Percentiles rank a stretch among this genome's conserved stretches.
Conservation (phyloP, 805 yeast species). For the Saccharomycopsis sp. region DNA sequence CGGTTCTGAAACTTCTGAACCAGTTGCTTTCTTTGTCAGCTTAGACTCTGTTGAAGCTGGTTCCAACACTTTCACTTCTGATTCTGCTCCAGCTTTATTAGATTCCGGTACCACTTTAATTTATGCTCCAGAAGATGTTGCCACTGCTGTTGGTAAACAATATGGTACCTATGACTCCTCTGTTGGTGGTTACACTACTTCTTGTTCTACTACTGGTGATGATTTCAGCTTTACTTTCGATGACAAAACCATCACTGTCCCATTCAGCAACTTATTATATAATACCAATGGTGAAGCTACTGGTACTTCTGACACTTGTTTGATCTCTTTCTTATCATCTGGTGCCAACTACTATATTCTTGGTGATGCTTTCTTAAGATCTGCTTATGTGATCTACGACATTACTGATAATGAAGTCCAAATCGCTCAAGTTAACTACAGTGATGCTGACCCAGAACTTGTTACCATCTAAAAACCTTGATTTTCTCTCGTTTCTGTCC, state of each 20-base stretch:
- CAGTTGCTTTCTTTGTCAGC: conserved; percentile 16
- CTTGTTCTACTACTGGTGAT: conserved; percentile 10
- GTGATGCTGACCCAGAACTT: conserved; percentile 27
- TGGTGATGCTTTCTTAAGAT: conserved; percentile 48
- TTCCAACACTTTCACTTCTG: conserved; percentile 18
- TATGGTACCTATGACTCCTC: conserved; percentile 26
- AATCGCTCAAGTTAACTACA: conserved; percentile 35
- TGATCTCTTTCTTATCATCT: conserved; percentile 11
- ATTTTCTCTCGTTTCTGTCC: too few species aligned
- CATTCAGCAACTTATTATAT: conserved; percentile 29
- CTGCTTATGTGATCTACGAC: conserved; percentile 57
- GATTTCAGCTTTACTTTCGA: conserved; percentile 32
- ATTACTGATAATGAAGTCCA: conserved; percentile 47
- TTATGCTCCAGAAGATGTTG: conserved; percentile 32
- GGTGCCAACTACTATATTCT: conserved; percentile 25
- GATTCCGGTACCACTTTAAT: conserved; percentile 36
- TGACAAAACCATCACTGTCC: conserved; percentile 43
- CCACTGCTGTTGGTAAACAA: conserved; percentile 20
- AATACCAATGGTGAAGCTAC: too few species aligned
- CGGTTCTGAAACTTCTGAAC: conserved; percentile 6
- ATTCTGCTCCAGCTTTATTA: conserved; percentile 29
- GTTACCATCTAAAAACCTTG: background rate
- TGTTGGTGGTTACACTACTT: conserved; percentile 14
- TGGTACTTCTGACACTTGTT: conserved; percentile 13
- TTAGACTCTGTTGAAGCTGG: conserved; percentile 21